phyloP scores from a whole-genome alignment of 2,329 filamentous ascomycete genomes.

The Neurospora crassa region DNA sequence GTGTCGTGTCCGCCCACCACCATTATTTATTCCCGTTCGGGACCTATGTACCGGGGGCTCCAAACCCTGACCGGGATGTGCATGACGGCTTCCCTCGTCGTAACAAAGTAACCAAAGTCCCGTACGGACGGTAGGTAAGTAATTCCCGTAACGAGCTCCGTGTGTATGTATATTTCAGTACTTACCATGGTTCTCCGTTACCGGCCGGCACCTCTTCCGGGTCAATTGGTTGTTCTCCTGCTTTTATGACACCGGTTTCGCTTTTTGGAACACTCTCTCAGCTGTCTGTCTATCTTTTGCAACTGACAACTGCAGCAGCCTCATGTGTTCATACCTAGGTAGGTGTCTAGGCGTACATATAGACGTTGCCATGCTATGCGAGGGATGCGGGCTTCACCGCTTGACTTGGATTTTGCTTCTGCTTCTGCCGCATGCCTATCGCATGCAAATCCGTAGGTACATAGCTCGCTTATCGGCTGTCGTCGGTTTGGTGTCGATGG shows the following conservation, averaged over 20 bases:
- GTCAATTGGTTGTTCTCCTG: background rate
- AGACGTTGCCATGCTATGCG: background rate
- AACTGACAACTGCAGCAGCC: background rate
- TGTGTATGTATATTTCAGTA: no score
- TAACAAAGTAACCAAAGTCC: background rate
- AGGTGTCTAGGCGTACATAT: background rate
- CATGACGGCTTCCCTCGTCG: background rate
- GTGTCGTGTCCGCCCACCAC: background rate
- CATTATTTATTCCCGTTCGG: background rate
- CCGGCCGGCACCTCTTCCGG: background rate
- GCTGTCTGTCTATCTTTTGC: background rate
- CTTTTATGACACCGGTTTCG: background rate
- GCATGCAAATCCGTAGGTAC: background rate
- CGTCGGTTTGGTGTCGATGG: background rate
- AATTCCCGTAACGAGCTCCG: background rate
- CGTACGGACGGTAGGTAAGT: background rate
- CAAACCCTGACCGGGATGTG: background rate
- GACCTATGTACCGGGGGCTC: background rate
- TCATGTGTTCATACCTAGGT: no score
- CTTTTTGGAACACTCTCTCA: background rate
- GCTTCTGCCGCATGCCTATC: background rate
- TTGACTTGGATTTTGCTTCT: background rate
- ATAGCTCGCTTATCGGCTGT: background rate
- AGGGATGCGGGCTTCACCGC: background rate
- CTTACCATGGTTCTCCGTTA: background rate